Conservation (phyloP, 306 rosid species). For the Vicia villosa region DNA sequence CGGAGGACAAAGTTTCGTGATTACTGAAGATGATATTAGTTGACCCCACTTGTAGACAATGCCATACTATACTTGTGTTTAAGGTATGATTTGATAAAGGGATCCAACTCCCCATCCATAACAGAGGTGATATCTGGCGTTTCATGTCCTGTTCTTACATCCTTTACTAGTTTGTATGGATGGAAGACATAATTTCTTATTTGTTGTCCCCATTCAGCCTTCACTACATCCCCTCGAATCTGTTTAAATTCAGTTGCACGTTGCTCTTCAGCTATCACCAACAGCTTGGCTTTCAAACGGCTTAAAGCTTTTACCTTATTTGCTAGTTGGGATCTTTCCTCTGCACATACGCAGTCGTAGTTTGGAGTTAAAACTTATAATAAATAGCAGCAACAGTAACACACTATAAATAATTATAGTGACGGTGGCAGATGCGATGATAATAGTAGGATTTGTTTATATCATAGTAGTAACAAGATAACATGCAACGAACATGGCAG, state of each 20-base stretch:
- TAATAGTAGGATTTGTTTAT: background rate
- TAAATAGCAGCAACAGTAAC: background rate
- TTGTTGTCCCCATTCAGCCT: slow-evolving; percentile 99
- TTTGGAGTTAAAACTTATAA: slow-evolving; percentile 20
- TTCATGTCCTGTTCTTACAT: slow-evolving; percentile 83
- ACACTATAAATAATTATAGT: background rate
- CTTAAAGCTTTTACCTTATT: slow-evolving; percentile 82
- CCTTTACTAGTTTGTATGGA: slow-evolving; percentile 94
- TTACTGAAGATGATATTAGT: slow-evolving; percentile 22
- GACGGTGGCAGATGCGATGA: background rate
- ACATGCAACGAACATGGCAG: background rate
- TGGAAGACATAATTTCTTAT: slow-evolving; percentile 93
- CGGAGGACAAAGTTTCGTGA: background rate
- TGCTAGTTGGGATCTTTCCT: slow-evolving; percentile 90
- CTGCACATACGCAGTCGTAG: slow-evolving; percentile 59
- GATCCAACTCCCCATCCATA: slow-evolving; percentile 93
- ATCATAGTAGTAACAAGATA: background rate
- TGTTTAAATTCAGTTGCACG: slow-evolving; percentile 88
- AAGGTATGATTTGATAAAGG: slow-evolving; percentile 88
- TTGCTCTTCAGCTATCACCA: slow-evolving; percentile 91
- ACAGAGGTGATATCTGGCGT: slow-evolving; percentile 78
- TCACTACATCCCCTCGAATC: slow-evolving; percentile 89
- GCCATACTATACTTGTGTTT: slow-evolving; percentile 65
- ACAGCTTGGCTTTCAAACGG: slow-evolving; percentile 87
- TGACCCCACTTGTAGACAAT: slow-evolving; percentile 44